A percentile compares a stretch with the other conserved stretches of the same genome.
Evolutionary conservation across 1,284 basidiomycete species (phyloP).

Genomic region (Gomphus sp.): DNA sequence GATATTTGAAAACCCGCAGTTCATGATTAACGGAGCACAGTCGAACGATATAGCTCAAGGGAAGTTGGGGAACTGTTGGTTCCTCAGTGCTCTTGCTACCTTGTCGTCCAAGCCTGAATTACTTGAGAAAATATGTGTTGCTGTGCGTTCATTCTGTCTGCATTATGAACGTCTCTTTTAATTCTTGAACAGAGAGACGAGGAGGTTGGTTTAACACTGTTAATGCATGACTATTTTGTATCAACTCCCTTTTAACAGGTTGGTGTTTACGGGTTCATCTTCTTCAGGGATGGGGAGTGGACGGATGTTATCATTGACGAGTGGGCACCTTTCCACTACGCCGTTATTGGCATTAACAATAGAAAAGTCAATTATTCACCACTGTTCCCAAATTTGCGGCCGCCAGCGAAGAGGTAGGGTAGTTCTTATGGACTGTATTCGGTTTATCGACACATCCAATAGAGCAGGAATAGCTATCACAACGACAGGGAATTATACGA

Average conservation of each 20-base stretch:
- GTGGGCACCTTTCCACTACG: constrained; percentile 20
- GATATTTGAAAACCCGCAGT: constrained; percentile 34
- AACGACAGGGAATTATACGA: constrained; percentile 37
- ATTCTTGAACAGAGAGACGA: constrained; percentile 32
- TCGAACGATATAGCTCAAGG: constrained; percentile 34
- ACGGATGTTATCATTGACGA: constrained; percentile 36
- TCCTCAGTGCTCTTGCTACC: constrained; percentile 26
- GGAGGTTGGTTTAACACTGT: not conserved
- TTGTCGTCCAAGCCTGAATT: constrained; percentile 29
- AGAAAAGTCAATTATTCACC: constrained; percentile 30
- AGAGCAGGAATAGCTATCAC: constrained; percentile 32
- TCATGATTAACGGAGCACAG: constrained; percentile 31
- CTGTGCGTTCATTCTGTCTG: constrained; percentile 22
- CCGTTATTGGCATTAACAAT: not conserved
- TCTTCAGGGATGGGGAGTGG: constrained; percentile 35
- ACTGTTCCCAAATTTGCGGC: constrained; percentile 35
- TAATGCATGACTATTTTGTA: too few relatives aligned
- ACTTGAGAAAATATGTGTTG: constrained; percentile 42
- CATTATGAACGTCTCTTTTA: constrained; percentile 5
- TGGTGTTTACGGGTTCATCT: constrained; percentile 50
- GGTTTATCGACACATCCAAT: not conserved
- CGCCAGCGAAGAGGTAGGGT: too few relatives aligned
- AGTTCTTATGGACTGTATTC: too few relatives aligned
- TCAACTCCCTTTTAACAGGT: constrained; percentile 14
- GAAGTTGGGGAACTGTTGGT: constrained; percentile 37